A percentile compares a stretch with the other conserved stretches of the same genome.
Evolutionary conservation across 306 rosid species (phyloP).

Genomic region (Rubus parviflorus): DNA sequence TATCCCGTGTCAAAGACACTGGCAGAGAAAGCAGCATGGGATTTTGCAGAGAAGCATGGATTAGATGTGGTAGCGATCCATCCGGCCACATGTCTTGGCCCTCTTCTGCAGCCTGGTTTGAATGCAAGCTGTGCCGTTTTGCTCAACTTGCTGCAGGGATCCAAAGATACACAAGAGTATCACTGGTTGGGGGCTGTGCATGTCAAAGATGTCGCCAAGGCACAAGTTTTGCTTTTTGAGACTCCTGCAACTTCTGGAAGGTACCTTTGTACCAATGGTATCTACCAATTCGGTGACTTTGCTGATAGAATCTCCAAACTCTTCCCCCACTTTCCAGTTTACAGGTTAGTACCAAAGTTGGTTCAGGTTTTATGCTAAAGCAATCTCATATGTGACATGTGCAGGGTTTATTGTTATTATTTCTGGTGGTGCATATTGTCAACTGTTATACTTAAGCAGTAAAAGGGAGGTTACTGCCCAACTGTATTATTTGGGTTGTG

Average conservation of each 20-base stretch:
- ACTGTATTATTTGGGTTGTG: not conserved
- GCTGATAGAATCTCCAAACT: conserved; percentile 52
- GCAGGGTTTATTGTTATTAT: not conserved
- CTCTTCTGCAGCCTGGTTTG: conserved; percentile 57
- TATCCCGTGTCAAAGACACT: conserved; percentile 84
- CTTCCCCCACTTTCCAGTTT: conserved; percentile 66
- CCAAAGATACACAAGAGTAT: conserved; percentile 67
- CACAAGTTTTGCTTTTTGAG: conserved; percentile 57
- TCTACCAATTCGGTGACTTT: conserved; percentile 59
- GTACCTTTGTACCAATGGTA: conserved; percentile 83
- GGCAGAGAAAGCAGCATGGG: conserved; percentile 90
- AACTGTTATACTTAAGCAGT: not conserved
- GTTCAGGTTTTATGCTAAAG: not conserved
- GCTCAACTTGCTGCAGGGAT: conserved; percentile 63
- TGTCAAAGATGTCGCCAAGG: conserved; percentile 68
- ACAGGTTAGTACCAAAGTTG: conserved; percentile 53
- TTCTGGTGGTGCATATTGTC: not conserved
- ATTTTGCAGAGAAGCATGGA: conserved; percentile 39
- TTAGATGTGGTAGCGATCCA: conserved; percentile 63
- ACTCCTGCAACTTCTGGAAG: conserved; percentile 69
- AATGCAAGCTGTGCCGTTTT: conserved; percentile 82
- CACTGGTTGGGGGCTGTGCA: conserved; percentile 92
- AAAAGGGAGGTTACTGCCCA: not conserved
- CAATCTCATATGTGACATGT: not conserved
- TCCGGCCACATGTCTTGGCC: conserved; percentile 73